Evolutionary conservation across 2,329 filamentous ascomycete species (phyloP), one percentile per base, ranked within the genome.

Genomic region (Fusarium praegraminearum): DNA sequence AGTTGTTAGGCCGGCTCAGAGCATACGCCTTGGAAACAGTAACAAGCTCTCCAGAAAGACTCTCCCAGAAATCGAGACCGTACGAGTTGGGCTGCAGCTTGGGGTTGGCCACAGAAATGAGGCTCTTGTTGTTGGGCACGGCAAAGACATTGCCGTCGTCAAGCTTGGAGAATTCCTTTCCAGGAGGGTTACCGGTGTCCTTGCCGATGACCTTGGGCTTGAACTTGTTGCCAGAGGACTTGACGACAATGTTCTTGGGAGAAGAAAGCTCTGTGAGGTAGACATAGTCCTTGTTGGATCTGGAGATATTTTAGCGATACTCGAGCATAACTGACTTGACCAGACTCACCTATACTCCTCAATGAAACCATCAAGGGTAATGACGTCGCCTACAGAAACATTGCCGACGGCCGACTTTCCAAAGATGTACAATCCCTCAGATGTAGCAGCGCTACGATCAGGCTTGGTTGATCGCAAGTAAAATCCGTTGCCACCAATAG

Each of bases 61-160:
- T 89, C 83, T 93, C 89, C 91, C 90, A 93, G 75, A 92, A 93
- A 76, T 93, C 91, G 32, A 93, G 81, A 4, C 90, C 91, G 73
- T 89, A 93, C 43, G 81, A 79, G 24, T 80, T 79, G 3, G 90
- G 90, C 64, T 90, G 77, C 40, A 93, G 83, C 16, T 80, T 80
- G 0, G 90, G 90, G 75, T 93, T 92, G 35, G 76, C 80, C 8
- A 77, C 80, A 3, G 89, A 90, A 40, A 93, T 75, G 69, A 84
- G 83, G 65, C 81, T 85, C 40, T 81, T 80, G 64, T 87, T 90
- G 74, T 91, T 91, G 13, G 91, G 90, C 7, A 91, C 80, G 2
- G 80, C 85, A 65, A 91, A 91, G 38, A 92, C 81, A 75, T 90
- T 87, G 13, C 89, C 89, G n/a, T 82, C 80, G 67, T 93, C 91